Percentiles rank a stretch among this genome's conserved stretches.
Conservation (phyloP, 352 stramenopile species). For the Pythium chondricola region DNA sequence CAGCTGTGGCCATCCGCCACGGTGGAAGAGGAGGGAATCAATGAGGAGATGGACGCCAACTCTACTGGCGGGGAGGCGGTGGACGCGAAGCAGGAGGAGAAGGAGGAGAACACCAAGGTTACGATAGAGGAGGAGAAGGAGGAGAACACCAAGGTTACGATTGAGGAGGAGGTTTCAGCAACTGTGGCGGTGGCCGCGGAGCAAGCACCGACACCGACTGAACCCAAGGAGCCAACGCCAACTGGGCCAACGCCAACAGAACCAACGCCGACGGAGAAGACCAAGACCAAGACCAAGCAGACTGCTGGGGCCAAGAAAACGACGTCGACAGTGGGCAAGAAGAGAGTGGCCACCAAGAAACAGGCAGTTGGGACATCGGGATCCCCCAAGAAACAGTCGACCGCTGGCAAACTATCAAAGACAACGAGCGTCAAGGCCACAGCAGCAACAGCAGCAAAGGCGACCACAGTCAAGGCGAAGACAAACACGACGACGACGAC, state of each 20-base stretch:
- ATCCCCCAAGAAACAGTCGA: too few relatives aligned
- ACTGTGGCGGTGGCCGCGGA: neutral
- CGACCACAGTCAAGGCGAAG: conserved; percentile 3
- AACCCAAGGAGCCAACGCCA: too few relatives aligned
- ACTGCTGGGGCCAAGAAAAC: neutral
- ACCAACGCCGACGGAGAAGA: conserved; percentile 1
- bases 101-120: neutral
- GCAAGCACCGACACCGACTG: neutral
- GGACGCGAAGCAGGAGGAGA: neutral
- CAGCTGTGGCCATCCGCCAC: conserved; percentile 7
- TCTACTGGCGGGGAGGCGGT: neutral
- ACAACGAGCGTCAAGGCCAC: neutral
- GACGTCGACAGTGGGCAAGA: neutral
- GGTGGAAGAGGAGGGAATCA: neutral
- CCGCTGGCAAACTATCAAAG: neutral
- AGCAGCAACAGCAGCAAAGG: conserved; percentile 5
- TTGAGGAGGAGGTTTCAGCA: neutral
- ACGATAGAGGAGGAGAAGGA: neutral
- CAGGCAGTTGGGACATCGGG: conserved; percentile 6
- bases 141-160: neutral
- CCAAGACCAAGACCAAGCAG: neutral
- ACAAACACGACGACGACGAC: conserved; percentile 8
- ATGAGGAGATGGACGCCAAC: neutral
- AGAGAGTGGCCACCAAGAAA: conserved; percentile 4
- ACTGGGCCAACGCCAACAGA: neutral